Conservation (phyloP, 2,329 filamentous ascomycete species). For the Calonectria naviculata region DNA sequence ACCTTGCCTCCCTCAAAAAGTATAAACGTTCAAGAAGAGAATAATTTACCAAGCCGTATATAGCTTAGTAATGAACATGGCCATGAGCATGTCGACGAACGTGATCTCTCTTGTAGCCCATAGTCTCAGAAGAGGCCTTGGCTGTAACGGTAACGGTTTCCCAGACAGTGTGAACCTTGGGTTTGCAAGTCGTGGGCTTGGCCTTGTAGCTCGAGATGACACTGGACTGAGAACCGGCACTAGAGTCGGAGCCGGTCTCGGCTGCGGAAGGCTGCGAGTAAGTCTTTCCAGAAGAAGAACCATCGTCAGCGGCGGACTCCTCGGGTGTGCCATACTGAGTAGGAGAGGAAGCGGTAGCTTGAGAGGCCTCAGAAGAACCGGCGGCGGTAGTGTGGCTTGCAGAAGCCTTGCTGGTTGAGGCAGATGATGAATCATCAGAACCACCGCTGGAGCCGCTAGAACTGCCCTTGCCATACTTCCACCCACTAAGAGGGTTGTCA, state of each 20-base stretch:
- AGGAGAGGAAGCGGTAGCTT: slow-evolving; percentile 20
- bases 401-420: slow-evolving; percentile 9
- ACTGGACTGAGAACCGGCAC: slow-evolving; percentile 29
- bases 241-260: slow-evolving; percentile 30
- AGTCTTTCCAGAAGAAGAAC: slow-evolving; percentile 15
- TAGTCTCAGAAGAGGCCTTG: slow-evolving; percentile 28
- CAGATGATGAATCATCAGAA: background rate
- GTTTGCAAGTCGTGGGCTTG: slow-evolving; percentile 37
- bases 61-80: slow-evolving; percentile 46
- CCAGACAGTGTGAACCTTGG: slow-evolving; percentile 52
- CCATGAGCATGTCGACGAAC: slow-evolving; percentile 50
- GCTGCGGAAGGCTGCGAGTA: slow-evolving; percentile 20
- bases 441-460: slow-evolving; percentile 12
- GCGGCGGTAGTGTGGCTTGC: background rate
- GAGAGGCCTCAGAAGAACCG: background rate
- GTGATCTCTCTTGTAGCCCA: slow-evolving; percentile 38
- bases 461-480: slow-evolving; percentile 53
- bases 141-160: slow-evolving; percentile 58
- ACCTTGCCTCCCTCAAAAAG: background rate
- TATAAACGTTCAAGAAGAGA: slow-evolving; percentile 26
- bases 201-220: slow-evolving; percentile 26
- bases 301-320: slow-evolving; percentile 17
- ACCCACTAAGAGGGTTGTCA: slow-evolving; percentile 65
- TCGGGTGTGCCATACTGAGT: slow-evolving; percentile 22
- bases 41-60: background rate